Percentiles rank a stretch among this genome's conserved stretches.
Conservation (phyloP, 768 basidiomycete genomes). For the Pisolithus albus region DNA sequence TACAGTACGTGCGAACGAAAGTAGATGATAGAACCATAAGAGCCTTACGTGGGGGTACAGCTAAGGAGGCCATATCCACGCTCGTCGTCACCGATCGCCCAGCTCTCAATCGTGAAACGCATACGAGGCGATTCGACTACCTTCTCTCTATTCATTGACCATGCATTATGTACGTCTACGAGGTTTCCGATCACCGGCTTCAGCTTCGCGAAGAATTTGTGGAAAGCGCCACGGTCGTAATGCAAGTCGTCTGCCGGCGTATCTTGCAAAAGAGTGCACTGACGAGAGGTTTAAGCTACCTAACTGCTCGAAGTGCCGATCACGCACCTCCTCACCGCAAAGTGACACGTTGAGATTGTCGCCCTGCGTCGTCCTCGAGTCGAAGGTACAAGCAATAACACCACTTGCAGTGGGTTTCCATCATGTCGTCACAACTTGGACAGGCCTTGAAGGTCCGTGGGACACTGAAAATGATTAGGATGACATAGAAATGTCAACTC, state of each 20-base stretch:
- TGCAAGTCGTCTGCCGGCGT: conserved; percentile 38
- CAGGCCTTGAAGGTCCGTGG: conserved; percentile 39
- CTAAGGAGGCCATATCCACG: conserved; percentile 20
- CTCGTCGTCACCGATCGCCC: conserved; percentile 13
- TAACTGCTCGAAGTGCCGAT: no score
- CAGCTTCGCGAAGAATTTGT: conserved; percentile 35
- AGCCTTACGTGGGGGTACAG: conserved; percentile 6
- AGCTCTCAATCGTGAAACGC: conserved; percentile 26
- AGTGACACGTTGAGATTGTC: conserved; percentile 39
- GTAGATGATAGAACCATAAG: no score
- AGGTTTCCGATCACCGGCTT: conserved; percentile 44
- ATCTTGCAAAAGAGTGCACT: conserved; percentile 42
- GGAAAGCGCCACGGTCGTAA: conserved; percentile 32
- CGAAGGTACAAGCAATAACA: conserved; percentile 44
- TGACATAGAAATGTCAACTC: not conserved
- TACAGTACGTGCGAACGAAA: no score
- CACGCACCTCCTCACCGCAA: conserved; percentile 40
- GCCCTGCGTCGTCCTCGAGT: conserved; percentile 45
- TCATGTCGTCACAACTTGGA: conserved; percentile 45
- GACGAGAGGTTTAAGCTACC: not conserved
- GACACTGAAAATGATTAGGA: conserved; percentile 31
- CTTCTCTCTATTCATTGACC: conserved; percentile 15
- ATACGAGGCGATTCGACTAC: conserved; percentile 20
- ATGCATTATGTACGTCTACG: conserved; percentile 31
- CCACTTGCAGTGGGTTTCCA: conserved; percentile 42